These are phyloP conservation scores for Lagenidium giganteum DNA, from an alignment of 352 stramenopile species.

Conservation along the genomic window DNA sequence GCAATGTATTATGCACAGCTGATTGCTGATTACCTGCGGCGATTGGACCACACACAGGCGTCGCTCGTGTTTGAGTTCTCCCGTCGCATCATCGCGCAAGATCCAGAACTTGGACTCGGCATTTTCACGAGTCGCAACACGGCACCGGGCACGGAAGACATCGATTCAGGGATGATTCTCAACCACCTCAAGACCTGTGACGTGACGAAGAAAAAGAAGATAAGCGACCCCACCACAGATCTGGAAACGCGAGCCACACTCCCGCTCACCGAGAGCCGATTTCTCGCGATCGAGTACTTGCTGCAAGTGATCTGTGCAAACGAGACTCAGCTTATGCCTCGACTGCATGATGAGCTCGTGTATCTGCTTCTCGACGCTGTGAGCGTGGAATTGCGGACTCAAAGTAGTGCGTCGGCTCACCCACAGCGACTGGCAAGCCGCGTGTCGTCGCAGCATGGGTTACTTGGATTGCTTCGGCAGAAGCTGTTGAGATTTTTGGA, in stretches of 20 bases:
- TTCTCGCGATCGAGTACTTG: slow-evolving; percentile 78
- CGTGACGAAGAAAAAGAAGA: slow-evolving; percentile 10
- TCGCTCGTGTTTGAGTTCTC: slow-evolving; percentile 84
- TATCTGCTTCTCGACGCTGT: slow-evolving; percentile 78
- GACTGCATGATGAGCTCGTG: slow-evolving; percentile 76
- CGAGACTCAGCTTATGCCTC: slow-evolving; percentile 21
- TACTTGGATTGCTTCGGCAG: slow-evolving; percentile 46
- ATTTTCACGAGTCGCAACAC: slow-evolving; percentile 77
- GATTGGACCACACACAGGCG: slow-evolving; percentile 51
- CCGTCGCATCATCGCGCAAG: slow-evolving; percentile 48
- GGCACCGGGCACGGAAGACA: slow-evolving; percentile 36
- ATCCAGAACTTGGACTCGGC: slow-evolving; percentile 49
- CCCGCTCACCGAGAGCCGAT: slow-evolving; percentile 52
- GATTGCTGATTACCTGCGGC: slow-evolving; percentile 61
- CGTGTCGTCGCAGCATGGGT: slow-evolving; percentile 45
- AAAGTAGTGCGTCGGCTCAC: slow-evolving; percentile 3
- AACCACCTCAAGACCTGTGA: slow-evolving; percentile 68
- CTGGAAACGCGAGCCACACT: too few relatives aligned
- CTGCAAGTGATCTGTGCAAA: slow-evolving; percentile 58
- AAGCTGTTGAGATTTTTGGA: slow-evolving; percentile 72
- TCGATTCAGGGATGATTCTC: slow-evolving; percentile 57
- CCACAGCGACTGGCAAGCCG: slow-evolving; percentile 40
- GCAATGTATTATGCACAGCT: slow-evolving; percentile 51
- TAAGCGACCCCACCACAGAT: slow-evolving; percentile 5
- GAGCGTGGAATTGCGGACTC: slow-evolving; percentile 20